Evolutionary conservation across 176 grass and related monocot genomes (phyloP).

Genomic region (Oropetium thomaeum): DNA sequence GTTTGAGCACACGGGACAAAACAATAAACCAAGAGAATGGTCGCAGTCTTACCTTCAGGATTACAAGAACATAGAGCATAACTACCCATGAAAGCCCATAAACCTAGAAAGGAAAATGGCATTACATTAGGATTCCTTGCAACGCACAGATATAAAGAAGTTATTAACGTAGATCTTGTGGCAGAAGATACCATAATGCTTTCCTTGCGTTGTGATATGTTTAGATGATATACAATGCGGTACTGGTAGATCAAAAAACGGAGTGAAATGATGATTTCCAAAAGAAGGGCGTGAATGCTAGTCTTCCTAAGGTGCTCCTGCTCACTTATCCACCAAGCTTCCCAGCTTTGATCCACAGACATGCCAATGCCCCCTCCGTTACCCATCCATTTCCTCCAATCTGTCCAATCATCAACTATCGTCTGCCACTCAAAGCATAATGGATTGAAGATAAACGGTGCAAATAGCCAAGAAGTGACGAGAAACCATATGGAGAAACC

Average conservation of each 20-base stretch:
- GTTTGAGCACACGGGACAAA: not conserved
- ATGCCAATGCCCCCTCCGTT: constrained; percentile 87
- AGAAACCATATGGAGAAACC: constrained; percentile 88
- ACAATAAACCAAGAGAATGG: constrained; percentile 16
- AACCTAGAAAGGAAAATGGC: constrained; percentile 50
- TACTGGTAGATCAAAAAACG: constrained; percentile 98
- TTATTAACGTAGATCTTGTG: constrained; percentile 1
- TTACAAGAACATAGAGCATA: constrained; percentile 78
- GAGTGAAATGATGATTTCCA: constrained; percentile 85
- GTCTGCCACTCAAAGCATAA: constrained; percentile 95
- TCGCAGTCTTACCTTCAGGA: constrained; percentile 71
- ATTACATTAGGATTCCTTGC: constrained; percentile 15
- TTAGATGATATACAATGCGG: constrained; percentile 92
- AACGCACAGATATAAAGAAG: constrained; percentile 12
- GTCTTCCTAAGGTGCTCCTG: constrained; percentile 75
- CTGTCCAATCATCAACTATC: constrained; percentile 86
- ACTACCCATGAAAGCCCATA: constrained; percentile 94
- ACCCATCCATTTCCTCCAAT: constrained; percentile 90
- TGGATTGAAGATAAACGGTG: constrained; percentile 86
- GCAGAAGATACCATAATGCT: constrained; percentile 69
- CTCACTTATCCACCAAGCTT: constrained; percentile 89
- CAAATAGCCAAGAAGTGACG: constrained; percentile 87
- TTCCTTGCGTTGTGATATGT: constrained; percentile 57
- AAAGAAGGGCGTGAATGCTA: constrained; percentile 58
- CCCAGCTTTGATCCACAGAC: constrained; percentile 71